Percentiles rank a stretch among this genome's conserved stretches.
phyloP scores from a whole-genome alignment of 2,329 filamentous ascomycete species.

The Claviceps arundinis region DNA sequence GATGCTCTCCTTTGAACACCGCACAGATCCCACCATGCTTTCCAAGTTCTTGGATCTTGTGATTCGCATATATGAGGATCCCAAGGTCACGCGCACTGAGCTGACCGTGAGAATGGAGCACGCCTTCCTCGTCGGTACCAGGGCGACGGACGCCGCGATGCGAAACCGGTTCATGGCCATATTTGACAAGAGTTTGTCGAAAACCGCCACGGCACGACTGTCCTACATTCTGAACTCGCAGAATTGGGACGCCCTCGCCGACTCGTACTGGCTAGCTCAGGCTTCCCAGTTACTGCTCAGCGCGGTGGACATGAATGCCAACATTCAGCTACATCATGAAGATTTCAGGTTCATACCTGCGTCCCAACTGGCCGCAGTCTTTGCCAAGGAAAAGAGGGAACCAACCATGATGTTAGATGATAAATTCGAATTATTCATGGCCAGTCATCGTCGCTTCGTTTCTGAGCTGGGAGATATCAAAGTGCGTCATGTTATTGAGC shows the following conservation, averaged over 20 bases:
- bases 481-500: slow-evolving; percentile 78
- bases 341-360: slow-evolving; percentile 71
- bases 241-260: slow-evolving; percentile 90
- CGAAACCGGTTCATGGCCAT: slow-evolving; percentile 93
- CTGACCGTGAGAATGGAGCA: slow-evolving; percentile 95
- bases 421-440: slow-evolving; percentile 67
- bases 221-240: slow-evolving; percentile 83
- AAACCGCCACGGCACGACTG: slow-evolving; percentile 76
- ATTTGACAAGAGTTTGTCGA: slow-evolving; percentile 89
- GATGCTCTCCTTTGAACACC: slow-evolving; percentile 90
- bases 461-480: slow-evolving; percentile 74
- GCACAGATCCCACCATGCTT: slow-evolving; percentile 69
- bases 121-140: slow-evolving; percentile 88
- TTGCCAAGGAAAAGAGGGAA: slow-evolving; percentile 62
- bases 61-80: slow-evolving; percentile 95
- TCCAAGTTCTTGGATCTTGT: slow-evolving; percentile 92
- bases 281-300: slow-evolving; percentile 87
- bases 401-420: slow-evolving; percentile 65
- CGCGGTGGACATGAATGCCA: slow-evolving; percentile 73
- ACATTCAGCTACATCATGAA: slow-evolving; percentile 63
- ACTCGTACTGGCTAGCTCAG: slow-evolving; percentile 95
- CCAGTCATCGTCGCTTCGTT: slow-evolving; percentile 70
- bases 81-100: slow-evolving; percentile 87
- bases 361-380: slow-evolving; percentile 60
- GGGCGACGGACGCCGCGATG: slow-evolving; percentile 91